Conservation (phyloP, 257 asterid species). For the Primulina huaijiensis region DNA sequence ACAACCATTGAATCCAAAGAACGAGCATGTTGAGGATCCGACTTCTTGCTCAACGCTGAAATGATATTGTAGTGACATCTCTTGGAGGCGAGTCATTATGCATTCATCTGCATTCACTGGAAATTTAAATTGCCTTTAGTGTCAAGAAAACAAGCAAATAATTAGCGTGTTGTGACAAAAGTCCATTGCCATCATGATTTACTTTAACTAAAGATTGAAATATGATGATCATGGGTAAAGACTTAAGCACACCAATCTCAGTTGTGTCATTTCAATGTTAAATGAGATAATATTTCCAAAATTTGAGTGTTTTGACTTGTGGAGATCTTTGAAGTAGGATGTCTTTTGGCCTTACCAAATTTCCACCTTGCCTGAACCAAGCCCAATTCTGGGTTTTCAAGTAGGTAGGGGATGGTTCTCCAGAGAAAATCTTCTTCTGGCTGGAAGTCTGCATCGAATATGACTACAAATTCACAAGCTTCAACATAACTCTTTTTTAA, state of each 20-base stretch:
- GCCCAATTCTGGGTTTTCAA: constrained; percentile 75
- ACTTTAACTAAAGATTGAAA: constrained; percentile 1
- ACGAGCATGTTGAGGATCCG: constrained; percentile 70
- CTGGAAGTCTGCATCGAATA: constrained; percentile 94
- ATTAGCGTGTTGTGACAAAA: constrained; percentile 2
- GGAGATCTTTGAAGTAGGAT: constrained; percentile 16
- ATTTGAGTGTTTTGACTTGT: constrained; percentile 1
- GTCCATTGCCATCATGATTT: not conserved
- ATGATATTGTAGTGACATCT: constrained; percentile 71
- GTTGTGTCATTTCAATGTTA: constrained; percentile 6
- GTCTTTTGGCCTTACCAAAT: constrained; percentile 55
- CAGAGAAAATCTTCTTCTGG: constrained; percentile 81
- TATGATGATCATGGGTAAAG: not conserved
- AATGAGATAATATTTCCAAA: constrained; percentile 5
- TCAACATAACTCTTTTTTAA: constrained; percentile 66
- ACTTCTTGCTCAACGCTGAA: constrained; percentile 77
- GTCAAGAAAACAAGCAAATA: not conserved
- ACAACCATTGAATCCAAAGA: constrained; percentile 69
- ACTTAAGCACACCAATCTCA: constrained; percentile 7
- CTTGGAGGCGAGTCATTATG: constrained; percentile 72
- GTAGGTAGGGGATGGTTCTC: constrained; percentile 80
- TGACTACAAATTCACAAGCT: constrained; percentile 79
- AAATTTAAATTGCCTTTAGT: constrained; percentile 20
- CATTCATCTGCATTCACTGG: constrained; percentile 76
- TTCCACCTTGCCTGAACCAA: constrained; percentile 98